Base-by-base conservation (phyloP, 129 eudicot genomes). In the Scalesia atractyloides region DNA sequence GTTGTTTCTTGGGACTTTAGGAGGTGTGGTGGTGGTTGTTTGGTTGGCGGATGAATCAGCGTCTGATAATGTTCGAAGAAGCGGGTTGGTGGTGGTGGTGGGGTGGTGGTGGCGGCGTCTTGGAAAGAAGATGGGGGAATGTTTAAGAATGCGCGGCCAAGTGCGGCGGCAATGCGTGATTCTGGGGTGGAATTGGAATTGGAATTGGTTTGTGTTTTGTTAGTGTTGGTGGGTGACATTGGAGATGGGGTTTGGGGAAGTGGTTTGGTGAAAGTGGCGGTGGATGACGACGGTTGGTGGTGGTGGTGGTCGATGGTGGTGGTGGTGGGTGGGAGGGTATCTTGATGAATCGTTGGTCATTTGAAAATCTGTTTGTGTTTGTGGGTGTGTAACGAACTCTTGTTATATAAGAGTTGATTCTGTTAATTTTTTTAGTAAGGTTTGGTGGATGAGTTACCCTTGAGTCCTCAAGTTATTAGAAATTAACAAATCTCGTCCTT, bases 21-120 rank as follows among this genome's bases (percentile, higher is more conserved):
- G 66, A 4, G 54, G 56, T 10, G 66, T 56, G 2, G 66, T 43
- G 30, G 56, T 37, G 30, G 26, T 58, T 18, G 61, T 33, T 26
- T 73, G 77, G 61, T 61, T 73, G 0, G 43, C 60, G 5, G 68
- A 73, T 58, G 76, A 71, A 71, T 56, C 54, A 18, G 74, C 37
- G 63, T 70, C 74, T 17, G 64, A 70, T 16, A 70, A 39, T 15
- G 37, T 36, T 10, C 76, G 59, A 57, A 59, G 5, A 46, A 59
- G 76, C 17, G 58, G 76, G 43, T 24, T 57, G 16, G 15, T 37
- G 39, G 37, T 14, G 76, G 54, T 72, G 22, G 15, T 19, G 0
- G 36, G 39, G 37, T 14, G 76, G 54, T 72, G 22, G 15, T 19
- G 0, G 36, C 9, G 20, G 52, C 12, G 36, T 39, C n/a, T 57